Conservation (phyloP, 164 flowering plant genomes). For the Sedum album region DNA sequence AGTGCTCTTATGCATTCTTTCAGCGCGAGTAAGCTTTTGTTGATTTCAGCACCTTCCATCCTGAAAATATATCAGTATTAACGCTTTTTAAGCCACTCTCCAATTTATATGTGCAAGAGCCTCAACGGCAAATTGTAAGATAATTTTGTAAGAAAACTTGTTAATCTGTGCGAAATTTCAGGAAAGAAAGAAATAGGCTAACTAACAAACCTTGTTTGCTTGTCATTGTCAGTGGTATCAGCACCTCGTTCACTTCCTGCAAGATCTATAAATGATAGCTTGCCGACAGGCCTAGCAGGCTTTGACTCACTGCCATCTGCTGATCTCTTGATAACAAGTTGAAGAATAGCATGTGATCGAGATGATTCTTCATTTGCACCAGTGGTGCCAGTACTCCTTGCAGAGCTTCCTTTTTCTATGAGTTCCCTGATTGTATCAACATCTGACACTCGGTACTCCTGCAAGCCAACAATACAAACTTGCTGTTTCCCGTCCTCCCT, state of each 20-base stretch:
- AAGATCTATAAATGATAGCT: slow-evolving; percentile 92
- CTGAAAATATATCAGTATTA: no score
- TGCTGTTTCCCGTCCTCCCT: slow-evolving; percentile 97
- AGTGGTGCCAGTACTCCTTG: slow-evolving; percentile 92
- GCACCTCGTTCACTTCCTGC: slow-evolving; percentile 99
- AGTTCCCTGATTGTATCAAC: slow-evolving; percentile 71
- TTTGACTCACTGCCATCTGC: slow-evolving; percentile 68
- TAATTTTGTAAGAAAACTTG: no score
- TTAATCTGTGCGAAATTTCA: background rate
- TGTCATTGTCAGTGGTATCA: slow-evolving; percentile 95
- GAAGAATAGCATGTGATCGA: slow-evolving; percentile 95
- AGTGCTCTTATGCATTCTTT: slow-evolving; percentile 96
- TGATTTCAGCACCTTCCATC: slow-evolving; percentile 96
- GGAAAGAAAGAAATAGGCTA: background rate
- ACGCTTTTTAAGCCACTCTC: no score
- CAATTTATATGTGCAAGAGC: slow-evolving; percentile 4
- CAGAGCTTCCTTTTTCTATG: slow-evolving; percentile 79
- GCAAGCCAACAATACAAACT: slow-evolving; percentile 92
- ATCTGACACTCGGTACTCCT: slow-evolving; percentile 64
- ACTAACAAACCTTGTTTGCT: slow-evolving; percentile 64
- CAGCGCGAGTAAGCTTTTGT: slow-evolving; percentile 81
- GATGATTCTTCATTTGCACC: slow-evolving; percentile 99
- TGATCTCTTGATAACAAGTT: slow-evolving; percentile 72
- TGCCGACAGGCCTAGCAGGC: slow-evolving; percentile 76
- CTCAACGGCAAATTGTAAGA: no score